phyloP scores from a whole-genome alignment of 1,139 yeast species.

The Saccharomyces pastorianus region DNA sequence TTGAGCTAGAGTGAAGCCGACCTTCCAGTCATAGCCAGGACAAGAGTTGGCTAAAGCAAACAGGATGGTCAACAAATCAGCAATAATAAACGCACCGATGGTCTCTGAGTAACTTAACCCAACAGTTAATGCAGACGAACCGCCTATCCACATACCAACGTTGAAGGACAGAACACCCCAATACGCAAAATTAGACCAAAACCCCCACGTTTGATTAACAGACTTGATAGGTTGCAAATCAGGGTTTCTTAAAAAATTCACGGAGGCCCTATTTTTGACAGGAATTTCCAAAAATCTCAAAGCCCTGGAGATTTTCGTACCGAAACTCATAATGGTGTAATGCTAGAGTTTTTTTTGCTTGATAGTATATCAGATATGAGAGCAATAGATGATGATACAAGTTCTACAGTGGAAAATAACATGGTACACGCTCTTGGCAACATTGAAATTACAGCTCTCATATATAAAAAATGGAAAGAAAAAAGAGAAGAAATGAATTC shows the following conservation, averaged over 20 bases:
- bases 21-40: conserved; percentile 40
- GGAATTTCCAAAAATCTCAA: conserved; percentile 29
- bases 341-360: background rate
- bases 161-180: conserved; percentile 38
- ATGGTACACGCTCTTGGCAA: background rate
- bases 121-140: conserved; percentile 34
- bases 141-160: conserved; percentile 38
- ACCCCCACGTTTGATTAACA: conserved; percentile 35
- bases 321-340: background rate
- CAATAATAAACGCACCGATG: conserved; percentile 37
- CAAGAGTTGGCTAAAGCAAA: conserved; percentile 37
- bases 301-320: background rate
- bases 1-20: conserved; percentile 40
- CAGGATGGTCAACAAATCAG: conserved; percentile 36
- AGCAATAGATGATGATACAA: background rate
- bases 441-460: background rate
- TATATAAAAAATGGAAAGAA: background rate
- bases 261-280: conserved; percentile 27
- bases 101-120: conserved; percentile 39
- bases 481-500: no score
- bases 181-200: conserved; percentile 36
- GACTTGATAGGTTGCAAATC: conserved; percentile 35
- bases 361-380: background rate
- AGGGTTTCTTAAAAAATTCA: conserved; percentile 32
- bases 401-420: background rate